Evolutionary conservation across 371 early-diverging fungal genomes (phyloP), one percentile per base, ranked within the genome.

Genomic region (Smittium culicis): DNA sequence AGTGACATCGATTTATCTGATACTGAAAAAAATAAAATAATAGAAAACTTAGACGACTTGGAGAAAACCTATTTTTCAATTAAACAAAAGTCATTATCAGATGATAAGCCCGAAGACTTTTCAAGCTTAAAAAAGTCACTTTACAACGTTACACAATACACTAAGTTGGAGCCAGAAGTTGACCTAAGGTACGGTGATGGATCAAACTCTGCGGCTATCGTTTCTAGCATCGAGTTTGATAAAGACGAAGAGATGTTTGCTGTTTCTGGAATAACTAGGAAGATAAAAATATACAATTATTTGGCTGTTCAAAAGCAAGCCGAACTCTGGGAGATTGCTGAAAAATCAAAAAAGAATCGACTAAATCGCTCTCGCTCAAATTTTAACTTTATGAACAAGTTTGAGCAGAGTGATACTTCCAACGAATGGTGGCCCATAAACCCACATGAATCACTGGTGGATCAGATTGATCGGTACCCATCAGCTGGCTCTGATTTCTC

Each of bases 171-270:
- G 24, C 81, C 84, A 5, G 70, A 92, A 65, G 90, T 90, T 34
- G 85, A 82, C 0, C 78, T 94, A 45, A 78, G 87, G 59, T 91
- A 90, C 73, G 85, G 86, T 11, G 92, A 94, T 67, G 79, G 79
- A 57, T 73, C 75, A 61, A 80, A 75, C 5, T 72, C 79, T 8
- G 81, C 89, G 0, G 86, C 88, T 1, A 93, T 96, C 66, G 91
- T 96, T 0, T 89, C 91, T 0, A 86, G 92, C 31, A 90, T 96
- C 60, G 94, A 91, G 68, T 94, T 94, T 80, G 92, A 93, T 73
- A 80, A 86, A 34, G 94, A 96, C 68, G 88, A 91, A 64, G 88
- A 90, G 70, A 86, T 84, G 67, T 92, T 96, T 82, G 96, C 94
- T 1, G 86, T 89, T 0, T 94, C 91, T 29, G 94, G 96, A n/a